Base-by-base conservation (phyloP, 306 rosid species). In the Sophora flavescens region DNA sequence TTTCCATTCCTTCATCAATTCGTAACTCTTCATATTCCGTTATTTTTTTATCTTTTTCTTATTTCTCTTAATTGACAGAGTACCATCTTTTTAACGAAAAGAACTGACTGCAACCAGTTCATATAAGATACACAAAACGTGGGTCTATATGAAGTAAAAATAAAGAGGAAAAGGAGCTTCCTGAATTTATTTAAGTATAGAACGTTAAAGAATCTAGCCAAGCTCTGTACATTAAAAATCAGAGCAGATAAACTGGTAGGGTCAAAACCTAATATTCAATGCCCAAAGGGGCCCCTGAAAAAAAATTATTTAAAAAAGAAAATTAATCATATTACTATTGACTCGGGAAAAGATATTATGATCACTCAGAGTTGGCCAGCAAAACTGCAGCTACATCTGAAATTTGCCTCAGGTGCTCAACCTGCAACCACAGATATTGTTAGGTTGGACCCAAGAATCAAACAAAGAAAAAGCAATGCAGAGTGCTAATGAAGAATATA, bases 381-480 rank as follows among this genome's bases (percentile, higher is more conserved):
- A 67, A 69, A 56, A 70, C 26, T 44, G 71, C 70, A 58, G 67
- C 57, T 5, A 33, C 64, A 61, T 42, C 66, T 60, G 53, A 60
- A 51, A 61, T 72, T 77, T 53, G 66, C 79, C 63, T 64, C 70
- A 2, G 72, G 64, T 41, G 80, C 66, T 75, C 73, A 72, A 79
- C 82, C 93, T 88, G 84, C 81, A 84, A 78, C 38, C 83, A 75
- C 42, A 77, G 8, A 57, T 70, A 47, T 11, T 18, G 53, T 51
- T 54, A 6, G 15, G 54, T 63, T 80, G 63, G 35, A 64, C 16
- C 5, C 6, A 47, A 47, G 4, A 10, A 45, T 38, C 81, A 57
- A 63, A 28, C 18, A 67, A 66, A 12, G 41, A 63, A 51, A 75
- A 42, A 33, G 60, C 58, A 33, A 52, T 51, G 48, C 42, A 1